These are phyloP conservation scores for Dictyostelium intermedium DNA, from an alignment of 78 protist genomes.

Conservation along the genomic window DNA sequence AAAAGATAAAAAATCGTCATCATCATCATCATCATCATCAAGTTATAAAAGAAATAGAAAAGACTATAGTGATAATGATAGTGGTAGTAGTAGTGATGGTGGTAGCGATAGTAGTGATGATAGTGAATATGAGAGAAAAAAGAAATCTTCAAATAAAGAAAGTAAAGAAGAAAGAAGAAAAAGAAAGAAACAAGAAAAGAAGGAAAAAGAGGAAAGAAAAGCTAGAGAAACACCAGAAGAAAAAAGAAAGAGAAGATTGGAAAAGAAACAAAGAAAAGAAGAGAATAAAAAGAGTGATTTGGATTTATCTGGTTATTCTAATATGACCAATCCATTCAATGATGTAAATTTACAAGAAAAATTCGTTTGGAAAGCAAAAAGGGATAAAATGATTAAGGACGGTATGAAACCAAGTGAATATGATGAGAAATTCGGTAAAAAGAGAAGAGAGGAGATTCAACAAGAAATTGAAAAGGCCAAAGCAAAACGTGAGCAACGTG, in stretches of 20 bases:
- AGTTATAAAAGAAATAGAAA: neutral
- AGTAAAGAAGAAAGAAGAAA: slow-evolving; percentile 32
- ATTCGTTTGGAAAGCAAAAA: slow-evolving; percentile 93
- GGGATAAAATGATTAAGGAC: slow-evolving; percentile 12
- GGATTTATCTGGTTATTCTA: slow-evolving; percentile 86
- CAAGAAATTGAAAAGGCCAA: slow-evolving; percentile 87
- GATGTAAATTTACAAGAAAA: slow-evolving; percentile 85
- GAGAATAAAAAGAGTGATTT: slow-evolving; percentile 24
- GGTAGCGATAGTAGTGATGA: neutral
- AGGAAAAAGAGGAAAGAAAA: slow-evolving; percentile 25
- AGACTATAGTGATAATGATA: neutral
- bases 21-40: neutral
- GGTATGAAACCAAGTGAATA: slow-evolving; percentile 47
- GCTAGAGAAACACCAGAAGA: slow-evolving; percentile 81
- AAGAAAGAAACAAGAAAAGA: slow-evolving; percentile 26
- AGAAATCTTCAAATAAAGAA: neutral
- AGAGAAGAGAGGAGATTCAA: slow-evolving; percentile 38
- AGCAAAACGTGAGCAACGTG: slow-evolving; percentile 87
- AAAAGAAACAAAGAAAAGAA: slow-evolving; percentile 69
- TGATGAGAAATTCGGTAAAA: neutral
- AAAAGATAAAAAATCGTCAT: slow-evolving; percentile 27
- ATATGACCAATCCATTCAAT: slow-evolving; percentile 87
- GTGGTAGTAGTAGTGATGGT: neutral
- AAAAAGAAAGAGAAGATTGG: slow-evolving; percentile 53
- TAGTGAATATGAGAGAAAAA: slow-evolving; percentile 17